Conservation (phyloP, 2,329 filamentous ascomycete genomes). For the Elsinoe necatrix region DNA sequence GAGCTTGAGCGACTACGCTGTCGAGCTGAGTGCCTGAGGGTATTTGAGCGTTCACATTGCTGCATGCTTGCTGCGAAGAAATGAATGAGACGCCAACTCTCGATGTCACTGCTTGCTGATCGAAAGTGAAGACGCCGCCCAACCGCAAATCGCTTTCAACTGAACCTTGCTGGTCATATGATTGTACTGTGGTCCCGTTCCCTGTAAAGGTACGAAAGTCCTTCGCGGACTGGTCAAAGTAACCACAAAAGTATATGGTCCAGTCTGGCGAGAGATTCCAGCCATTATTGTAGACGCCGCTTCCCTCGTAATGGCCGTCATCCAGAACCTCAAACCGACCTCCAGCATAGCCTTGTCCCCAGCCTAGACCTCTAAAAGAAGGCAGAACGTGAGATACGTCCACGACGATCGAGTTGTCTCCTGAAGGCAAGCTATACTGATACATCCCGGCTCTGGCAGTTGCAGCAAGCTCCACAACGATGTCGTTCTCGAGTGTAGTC, state of each 20-base stretch:
- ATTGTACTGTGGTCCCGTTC: conserved; percentile 24
- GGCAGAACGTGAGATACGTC: conserved; percentile 56
- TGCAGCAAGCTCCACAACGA: conserved; percentile 51
- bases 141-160: conserved; percentile 22
- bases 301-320: conserved; percentile 46
- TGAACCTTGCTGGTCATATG: conserved; percentile 25
- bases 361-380: conserved; percentile 43
- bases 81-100: conserved; percentile 60
- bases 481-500: conserved; percentile 47
- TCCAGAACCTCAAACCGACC: conserved; percentile 47
- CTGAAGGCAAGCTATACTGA: conserved; percentile 49
- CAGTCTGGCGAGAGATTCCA: conserved; percentile 54
- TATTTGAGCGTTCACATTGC: conserved; percentile 51
- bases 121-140: conserved; percentile 44
- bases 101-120: conserved; percentile 37
- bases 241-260: conserved; percentile 54
- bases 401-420: conserved; percentile 45
- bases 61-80: conserved; percentile 52
- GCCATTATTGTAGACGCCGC: conserved; percentile 53
- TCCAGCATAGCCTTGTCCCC: conserved; percentile 52
- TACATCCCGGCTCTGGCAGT: conserved; percentile 51
- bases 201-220: conserved; percentile 26
- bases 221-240: conserved; percentile 42
- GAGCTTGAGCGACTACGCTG: conserved; percentile 26
- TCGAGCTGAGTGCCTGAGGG: conserved; percentile 29